These are phyloP conservation scores for Umbelopsis isabellina DNA, from an alignment of 192 early-diverging fungal species.

Conservation along the genomic window DNA sequence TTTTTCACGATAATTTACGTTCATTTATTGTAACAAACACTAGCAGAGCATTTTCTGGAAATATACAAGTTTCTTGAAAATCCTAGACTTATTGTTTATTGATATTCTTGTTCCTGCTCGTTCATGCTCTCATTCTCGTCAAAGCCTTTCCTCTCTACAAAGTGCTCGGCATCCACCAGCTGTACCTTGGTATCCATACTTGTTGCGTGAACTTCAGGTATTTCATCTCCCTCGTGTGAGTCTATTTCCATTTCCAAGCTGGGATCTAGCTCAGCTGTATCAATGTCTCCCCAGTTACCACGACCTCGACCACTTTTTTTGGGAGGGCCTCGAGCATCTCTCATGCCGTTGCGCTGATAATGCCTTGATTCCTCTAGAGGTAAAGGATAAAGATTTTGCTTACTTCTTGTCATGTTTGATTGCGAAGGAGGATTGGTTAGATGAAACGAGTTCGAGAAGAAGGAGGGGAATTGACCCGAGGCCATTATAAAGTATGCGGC, in stretches of 20 bases:
- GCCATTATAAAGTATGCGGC: neutral
- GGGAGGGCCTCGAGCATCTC: slow-evolving; percentile 8
- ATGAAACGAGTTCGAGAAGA: neutral
- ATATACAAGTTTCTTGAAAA: too few species aligned
- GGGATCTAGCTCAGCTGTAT: neutral
- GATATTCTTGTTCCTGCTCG: too few species aligned
- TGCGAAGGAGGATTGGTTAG: neutral
- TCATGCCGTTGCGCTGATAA: neutral
- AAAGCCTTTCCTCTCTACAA: neutral
- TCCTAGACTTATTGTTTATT: too few species aligned
- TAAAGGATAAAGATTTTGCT: slow-evolving; percentile 32
- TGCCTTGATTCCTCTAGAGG: slow-evolving; percentile 12
- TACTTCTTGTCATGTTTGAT: slow-evolving; percentile 7
- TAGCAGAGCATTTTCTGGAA: too few species aligned
- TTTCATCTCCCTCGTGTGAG: neutral
- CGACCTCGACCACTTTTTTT: slow-evolving; percentile 16
- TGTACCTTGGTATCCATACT: slow-evolving; percentile 5
- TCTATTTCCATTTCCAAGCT: slow-evolving; percentile 1
- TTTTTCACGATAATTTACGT: too few species aligned
- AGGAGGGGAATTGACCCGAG: neutral
- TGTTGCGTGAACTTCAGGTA: neutral
- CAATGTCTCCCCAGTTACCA: slow-evolving; percentile 14
- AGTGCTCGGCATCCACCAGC: neutral
- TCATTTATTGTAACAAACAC: too few species aligned
- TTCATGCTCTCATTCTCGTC: neutral